phyloP scores from a whole-genome alignment of 371 early-diverging fungal genomes.

The Rhizomucor miehei region DNA sequence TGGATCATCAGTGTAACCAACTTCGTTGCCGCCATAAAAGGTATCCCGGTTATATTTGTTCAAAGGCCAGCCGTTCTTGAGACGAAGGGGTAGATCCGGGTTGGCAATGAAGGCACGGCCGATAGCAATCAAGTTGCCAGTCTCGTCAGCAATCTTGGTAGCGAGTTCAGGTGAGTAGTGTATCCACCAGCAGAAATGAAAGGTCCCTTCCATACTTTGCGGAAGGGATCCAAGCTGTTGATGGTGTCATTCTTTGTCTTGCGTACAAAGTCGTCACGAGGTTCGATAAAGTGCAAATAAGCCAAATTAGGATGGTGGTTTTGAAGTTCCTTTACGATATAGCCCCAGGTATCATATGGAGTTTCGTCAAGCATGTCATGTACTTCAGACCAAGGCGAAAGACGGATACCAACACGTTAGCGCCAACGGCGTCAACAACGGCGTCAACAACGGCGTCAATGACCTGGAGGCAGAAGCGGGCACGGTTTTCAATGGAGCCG shows the following conservation, averaged over 20 bases:
- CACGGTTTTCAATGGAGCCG: conserved; percentile 50
- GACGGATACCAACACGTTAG: conserved; percentile 14
- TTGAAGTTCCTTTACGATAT: conserved; percentile 20
- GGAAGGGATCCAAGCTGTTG: conserved; percentile 26
- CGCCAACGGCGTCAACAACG: conserved; percentile 1
- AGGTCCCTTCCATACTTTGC: conserved; percentile 26
- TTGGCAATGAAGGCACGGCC: conserved; percentile 37
- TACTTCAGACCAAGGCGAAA: conserved; percentile 19
- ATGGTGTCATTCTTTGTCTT: conserved; percentile 6
- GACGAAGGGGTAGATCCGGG: conserved; percentile 29
- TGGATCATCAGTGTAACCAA: conserved; percentile 33
- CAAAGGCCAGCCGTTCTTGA: conserved; percentile 20
- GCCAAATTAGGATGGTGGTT: conserved; percentile 21
- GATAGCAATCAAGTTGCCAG: conserved; percentile 26
- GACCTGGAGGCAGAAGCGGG: conserved; percentile 44
- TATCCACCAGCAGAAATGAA: conserved; percentile 28
- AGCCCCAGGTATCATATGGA: conserved; percentile 33
- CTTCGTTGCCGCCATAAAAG: conserved; percentile 16
- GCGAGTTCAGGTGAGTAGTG: conserved; percentile 17
- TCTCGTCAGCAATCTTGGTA: conserved; percentile 17
- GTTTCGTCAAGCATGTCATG: conserved; percentile 28
- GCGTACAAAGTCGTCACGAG: conserved; percentile 16
- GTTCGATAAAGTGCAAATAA: conserved; percentile 34
- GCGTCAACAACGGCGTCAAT: conserved; percentile 27
- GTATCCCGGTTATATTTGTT: conserved; percentile 25